Evolutionary conservation across 2,329 filamentous ascomycete species (phyloP), one percentile per base, ranked within the genome.

Genomic region (Verticillium albo-atrum): DNA sequence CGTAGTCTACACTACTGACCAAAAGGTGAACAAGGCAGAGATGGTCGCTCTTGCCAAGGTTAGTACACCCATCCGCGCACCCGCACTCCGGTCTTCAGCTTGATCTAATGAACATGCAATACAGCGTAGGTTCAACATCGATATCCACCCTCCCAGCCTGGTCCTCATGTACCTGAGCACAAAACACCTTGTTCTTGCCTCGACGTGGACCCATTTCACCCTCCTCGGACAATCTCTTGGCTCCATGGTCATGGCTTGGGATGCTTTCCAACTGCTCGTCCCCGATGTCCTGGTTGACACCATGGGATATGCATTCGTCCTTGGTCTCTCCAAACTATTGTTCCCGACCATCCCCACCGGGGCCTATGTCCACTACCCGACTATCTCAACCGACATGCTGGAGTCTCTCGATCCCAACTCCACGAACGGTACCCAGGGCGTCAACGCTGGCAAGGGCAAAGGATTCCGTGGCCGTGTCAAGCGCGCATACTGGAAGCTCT

Each of bases 351-450:
- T 97, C 1, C 91, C 94, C 0, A 97, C 92, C 0, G 92, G 86
- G 53, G 93, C 95, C 57, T 99, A 99, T 71, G 93, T 98, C 1
- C 95, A 99, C 76, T 99, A 98, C 71, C 95, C 95, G 1, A 98
- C 94, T 59, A 99, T 99, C 58, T 97, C 93, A 3, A 99, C 92
- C 56, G 95, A 99, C 69, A 99, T 99, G 95, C 85, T 99, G 4
- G 83, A 86, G 25, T 94, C 91, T 20, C 85, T 97, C 4, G 85
- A 92, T 65, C 85, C 89, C 9, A 73, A 72, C 9, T 83, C 80
- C 2, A 63, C 75, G 34, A 83, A 79, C 54, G 89, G 87, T 15
- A 73, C 72, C 58, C 88, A 85, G 74, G 90, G 94, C 3, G 80
- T 96, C 59, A 95, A 98, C 71, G 90, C 93, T 4, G 93, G 94